Conservation (phyloP, 2,329 filamentous ascomycete genomes). For the Fusarium verticillioides region DNA sequence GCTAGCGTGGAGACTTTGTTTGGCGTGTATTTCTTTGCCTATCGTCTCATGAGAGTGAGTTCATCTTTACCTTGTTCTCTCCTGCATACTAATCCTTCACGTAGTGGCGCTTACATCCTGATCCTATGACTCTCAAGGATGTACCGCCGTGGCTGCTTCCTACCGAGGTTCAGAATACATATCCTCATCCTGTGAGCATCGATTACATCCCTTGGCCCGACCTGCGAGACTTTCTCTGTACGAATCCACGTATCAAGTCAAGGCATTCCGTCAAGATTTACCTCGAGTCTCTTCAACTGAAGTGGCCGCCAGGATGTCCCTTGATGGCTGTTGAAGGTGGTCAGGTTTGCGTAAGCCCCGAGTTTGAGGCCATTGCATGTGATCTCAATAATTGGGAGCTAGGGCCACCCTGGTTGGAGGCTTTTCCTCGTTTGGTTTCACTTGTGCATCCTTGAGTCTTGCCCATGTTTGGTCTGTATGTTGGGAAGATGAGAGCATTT, state of each 20-base stretch:
- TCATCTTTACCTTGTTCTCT: background rate
- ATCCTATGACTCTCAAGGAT: slow-evolving; percentile 35
- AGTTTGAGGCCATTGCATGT: slow-evolving; percentile 37
- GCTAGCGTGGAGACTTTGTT: slow-evolving; percentile 40
- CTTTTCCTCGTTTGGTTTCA: slow-evolving; percentile 37
- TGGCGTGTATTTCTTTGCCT: slow-evolving; percentile 41
- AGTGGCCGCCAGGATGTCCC: slow-evolving; percentile 33
- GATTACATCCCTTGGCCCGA: slow-evolving; percentile 44
- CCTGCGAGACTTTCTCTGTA: slow-evolving; percentile 39
- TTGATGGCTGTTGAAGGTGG: slow-evolving; percentile 25
- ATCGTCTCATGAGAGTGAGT: slow-evolving; percentile 39
- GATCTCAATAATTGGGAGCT: slow-evolving; percentile 42
- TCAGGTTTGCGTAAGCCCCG: slow-evolving; percentile 34
- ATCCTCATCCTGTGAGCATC: slow-evolving; percentile 39
- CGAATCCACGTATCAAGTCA: slow-evolving; percentile 29
- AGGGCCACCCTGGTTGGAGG: slow-evolving; percentile 36
- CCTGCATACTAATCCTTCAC: background rate
- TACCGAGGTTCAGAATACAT: slow-evolving; percentile 38
- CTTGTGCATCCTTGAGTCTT: slow-evolving; percentile 19
- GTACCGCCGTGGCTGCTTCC: slow-evolving; percentile 38
- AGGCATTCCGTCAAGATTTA: slow-evolving; percentile 41
- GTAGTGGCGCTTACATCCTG: slow-evolving; percentile 42
- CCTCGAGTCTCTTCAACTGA: slow-evolving; percentile 33
- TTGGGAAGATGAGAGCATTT: background rate
- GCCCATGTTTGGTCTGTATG: background rate